These are phyloP conservation scores for Suillus cothurnatus DNA, from an alignment of 768 basidiomycete species.

Conservation along the genomic window DNA sequence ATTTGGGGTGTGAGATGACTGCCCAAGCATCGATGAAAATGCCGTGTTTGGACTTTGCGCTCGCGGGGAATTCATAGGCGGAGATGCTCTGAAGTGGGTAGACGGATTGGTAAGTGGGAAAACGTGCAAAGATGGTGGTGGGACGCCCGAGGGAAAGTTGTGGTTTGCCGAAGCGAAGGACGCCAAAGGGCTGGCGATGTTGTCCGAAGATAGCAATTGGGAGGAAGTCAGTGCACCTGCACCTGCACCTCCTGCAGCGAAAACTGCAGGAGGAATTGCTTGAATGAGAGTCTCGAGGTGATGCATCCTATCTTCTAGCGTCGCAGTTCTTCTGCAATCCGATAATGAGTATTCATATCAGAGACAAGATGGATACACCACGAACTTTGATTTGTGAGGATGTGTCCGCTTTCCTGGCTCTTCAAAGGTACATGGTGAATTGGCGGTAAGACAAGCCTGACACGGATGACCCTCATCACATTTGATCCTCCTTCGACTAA, in stretches of 20 bases:
- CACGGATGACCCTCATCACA: constrained; percentile 91
- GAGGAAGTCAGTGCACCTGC: constrained; percentile 32
- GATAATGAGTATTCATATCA: constrained; percentile 8
- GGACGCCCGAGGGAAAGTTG: constrained; percentile 56
- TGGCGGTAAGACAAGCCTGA: constrained; percentile 83
- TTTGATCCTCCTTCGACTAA: constrained; percentile 79
- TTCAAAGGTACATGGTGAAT: constrained; percentile 83
- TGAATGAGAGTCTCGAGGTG: constrained; percentile 84
- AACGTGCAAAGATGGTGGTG: constrained; percentile 76
- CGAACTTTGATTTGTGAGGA: constrained; percentile 87
- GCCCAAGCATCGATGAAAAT: constrained; percentile 43
- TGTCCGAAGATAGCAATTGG: constrained; percentile 37
- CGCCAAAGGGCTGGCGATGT: constrained; percentile 33
- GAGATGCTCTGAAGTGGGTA: constrained; percentile 64
- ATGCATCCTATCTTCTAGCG: constrained; percentile 87
- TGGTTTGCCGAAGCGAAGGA: constrained; percentile 44
- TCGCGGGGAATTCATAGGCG: constrained; percentile 44
- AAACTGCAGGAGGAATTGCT: constrained; percentile 81
- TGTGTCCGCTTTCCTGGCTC: constrained; percentile 85
- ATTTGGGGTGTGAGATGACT: constrained; percentile 31
- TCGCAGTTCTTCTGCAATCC: constrained; percentile 65
- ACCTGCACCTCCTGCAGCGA: constrained; percentile 56
- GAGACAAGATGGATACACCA: constrained; percentile 17
- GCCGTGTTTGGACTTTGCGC: constrained; percentile 47
- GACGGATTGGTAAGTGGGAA: constrained; percentile 84